A percentile compares a stretch with the other conserved stretches of the same genome.
phyloP scores from a whole-genome alignment of 129 eudicot species.

The carrot (Daucus carota) region DNA sequence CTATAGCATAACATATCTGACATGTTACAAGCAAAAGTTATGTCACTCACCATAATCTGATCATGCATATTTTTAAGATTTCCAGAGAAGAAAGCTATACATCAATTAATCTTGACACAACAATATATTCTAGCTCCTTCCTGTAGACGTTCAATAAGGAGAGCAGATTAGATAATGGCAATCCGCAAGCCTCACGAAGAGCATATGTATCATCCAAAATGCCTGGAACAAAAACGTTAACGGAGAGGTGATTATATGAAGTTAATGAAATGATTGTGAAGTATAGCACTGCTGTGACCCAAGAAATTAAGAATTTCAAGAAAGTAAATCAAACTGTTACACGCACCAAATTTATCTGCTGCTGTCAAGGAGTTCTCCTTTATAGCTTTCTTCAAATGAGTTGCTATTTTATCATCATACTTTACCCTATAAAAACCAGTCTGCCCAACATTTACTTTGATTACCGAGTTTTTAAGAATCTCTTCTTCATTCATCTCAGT shows the following conservation, averaged over 20 bases:
- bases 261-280: neutral
- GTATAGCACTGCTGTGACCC: neutral
- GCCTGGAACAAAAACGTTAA: conserved; percentile 19
- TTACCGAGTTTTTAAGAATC: conserved; percentile 23
- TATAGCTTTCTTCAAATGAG: conserved; percentile 36
- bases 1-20: conserved; percentile 33
- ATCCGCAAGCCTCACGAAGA: conserved; percentile 27
- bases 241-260: neutral
- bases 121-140: conserved; percentile 35
- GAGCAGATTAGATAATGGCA: conserved; percentile 31
- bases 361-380: conserved; percentile 33
- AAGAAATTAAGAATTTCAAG: neutral
- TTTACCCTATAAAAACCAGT: conserved; percentile 55
- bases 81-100: conserved; percentile 12
- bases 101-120: conserved; percentile 34
- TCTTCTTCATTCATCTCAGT: conserved; percentile 16
- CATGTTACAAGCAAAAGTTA: conserved; percentile 15
- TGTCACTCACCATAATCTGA: conserved; percentile 6
- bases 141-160: conserved; percentile 32
- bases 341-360: conserved; percentile 42
- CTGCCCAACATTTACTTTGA: conserved; percentile 39
- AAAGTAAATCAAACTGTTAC: neutral
- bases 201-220: conserved; percentile 54
- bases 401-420: conserved; percentile 33
- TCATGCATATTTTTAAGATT: neutral